Evolutionary conservation across 1,284 basidiomycete genomes (phyloP), one percentile per base, ranked within the genome.

Genomic region (Singerocomus rubriflavus): DNA sequence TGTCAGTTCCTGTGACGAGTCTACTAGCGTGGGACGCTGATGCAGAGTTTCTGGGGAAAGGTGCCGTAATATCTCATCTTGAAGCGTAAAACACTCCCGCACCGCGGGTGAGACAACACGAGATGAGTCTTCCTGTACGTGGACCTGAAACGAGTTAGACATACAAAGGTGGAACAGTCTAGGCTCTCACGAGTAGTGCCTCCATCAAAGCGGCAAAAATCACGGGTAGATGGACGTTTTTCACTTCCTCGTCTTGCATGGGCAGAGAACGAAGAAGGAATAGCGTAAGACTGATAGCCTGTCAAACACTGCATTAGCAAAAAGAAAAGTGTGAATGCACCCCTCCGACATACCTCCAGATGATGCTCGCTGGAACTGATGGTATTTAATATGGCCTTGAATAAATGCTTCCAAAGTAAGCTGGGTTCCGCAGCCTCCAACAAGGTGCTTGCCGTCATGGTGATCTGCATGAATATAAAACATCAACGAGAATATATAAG

Each of bases 361-460:
- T 68, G 57, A 12, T 60, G 60, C 33, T 71, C 72, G 48, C 75
- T 69, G 7, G 73, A 73, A 2, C 62, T 62, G 17, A 90, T 73
- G 54, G 85, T 80, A 1, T 70, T 56, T 54, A 82, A 71, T 35
- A 87, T 69, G 4, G 78, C 71, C 16, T 68, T 64, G 44, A 91
- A 78, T 0, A 98, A 66, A 36, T 85, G 79, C 56, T 84, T 88
- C 92, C 95, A 99, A 2, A 94, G 73, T 31, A 94, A 76, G 51
- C 84, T 82, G 1, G 94, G 94, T 57, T 99, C 97, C 9, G 95
- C 80, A 7, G 92, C 88, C 65, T 98, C 95, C 59, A 97, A 95
- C 1, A 99, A 76, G 14, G 92, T 93, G 54, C 82, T 88, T 0
- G 91, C 93, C 0, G 93, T 95, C 71, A 91, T 87, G 21, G 79